These are phyloP conservation scores for Gamarada debralockiae DNA, from an alignment of 495 filamentous ascomycete genomes.

Conservation along the genomic window DNA sequence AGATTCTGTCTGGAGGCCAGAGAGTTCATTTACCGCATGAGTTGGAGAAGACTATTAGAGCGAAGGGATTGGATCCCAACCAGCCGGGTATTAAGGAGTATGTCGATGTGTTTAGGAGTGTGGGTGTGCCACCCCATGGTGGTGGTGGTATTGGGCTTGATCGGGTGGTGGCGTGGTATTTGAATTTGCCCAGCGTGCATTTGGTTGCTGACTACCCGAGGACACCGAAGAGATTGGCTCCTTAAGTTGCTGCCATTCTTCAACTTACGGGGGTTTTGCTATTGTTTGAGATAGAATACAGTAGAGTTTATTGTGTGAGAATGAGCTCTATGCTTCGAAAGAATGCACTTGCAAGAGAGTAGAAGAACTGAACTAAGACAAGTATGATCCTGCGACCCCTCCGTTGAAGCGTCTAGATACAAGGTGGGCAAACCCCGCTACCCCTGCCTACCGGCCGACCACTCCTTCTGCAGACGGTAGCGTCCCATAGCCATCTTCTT, in stretches of 20 bases:
- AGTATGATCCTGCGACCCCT: too few relatives aligned
- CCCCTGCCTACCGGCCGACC: too few relatives aligned
- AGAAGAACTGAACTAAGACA: too few relatives aligned
- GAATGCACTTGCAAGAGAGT: too few relatives aligned
- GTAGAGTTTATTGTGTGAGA: too few relatives aligned
- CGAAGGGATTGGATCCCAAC: slow-evolving; percentile 69
- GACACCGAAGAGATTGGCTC: slow-evolving; percentile 71
- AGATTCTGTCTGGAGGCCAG: slow-evolving; percentile 85
- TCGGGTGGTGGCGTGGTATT: slow-evolving; percentile 83
- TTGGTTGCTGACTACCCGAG: slow-evolving; percentile 75
- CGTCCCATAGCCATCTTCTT: slow-evolving; percentile 7
- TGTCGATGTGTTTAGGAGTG: slow-evolving; percentile 73
- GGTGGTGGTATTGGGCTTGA: slow-evolving; percentile 87
- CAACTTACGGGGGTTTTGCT: too few relatives aligned
- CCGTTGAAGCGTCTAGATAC: too few relatives aligned
- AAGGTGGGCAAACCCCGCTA: too few relatives aligned
- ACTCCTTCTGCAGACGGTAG: slow-evolving; percentile 7
- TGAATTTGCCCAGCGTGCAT: slow-evolving; percentile 78
- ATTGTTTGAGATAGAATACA: too few relatives aligned
- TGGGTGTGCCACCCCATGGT: slow-evolving; percentile 72
- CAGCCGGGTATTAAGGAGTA: slow-evolving; percentile 80
- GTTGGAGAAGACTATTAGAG: slow-evolving; percentile 62
- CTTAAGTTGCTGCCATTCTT: too few relatives aligned
- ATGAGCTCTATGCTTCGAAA: too few relatives aligned
- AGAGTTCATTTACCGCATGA: slow-evolving; percentile 72